A percentile compares a stretch with the other conserved stretches of the same genome.
These are phyloP conservation scores for Beauveria sp. DNA, from an alignment of 2,329 filamentous ascomycete genomes.

Conservation along the genomic window DNA sequence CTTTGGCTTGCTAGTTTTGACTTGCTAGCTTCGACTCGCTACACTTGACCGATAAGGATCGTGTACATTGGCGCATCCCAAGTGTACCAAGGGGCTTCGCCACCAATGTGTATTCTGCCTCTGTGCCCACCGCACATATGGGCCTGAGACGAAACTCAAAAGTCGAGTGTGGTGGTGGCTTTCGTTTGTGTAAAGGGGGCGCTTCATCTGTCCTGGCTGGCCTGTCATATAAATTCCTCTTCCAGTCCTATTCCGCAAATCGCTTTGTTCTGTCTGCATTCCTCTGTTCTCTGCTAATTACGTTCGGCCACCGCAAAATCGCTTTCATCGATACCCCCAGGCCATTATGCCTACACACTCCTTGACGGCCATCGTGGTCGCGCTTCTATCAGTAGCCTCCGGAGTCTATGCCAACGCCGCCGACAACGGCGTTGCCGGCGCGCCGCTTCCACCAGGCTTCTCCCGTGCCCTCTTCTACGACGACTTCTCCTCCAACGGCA, in stretches of 20 bases:
- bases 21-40: not conserved
- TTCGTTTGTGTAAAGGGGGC: not conserved
- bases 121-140: not conserved
- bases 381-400: not conserved
- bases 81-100: not conserved
- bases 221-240: not conserved
- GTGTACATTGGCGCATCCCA: not conserved
- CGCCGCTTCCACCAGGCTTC: constrained; percentile 15
- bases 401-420: not conserved
- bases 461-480: constrained; percentile 21
- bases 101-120: not conserved
- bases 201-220: too few species aligned
- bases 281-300: not conserved
- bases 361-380: not conserved
- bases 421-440: not conserved
- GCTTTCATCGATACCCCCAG: not conserved
- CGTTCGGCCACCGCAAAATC: not conserved
- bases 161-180: not conserved
- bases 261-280: not conserved
- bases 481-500: constrained; percentile 24
- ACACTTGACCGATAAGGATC: not conserved
- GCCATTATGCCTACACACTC: not conserved
- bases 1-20: not conserved
- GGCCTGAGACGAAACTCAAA: constrained; percentile 3
- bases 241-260: not conserved